Base-by-base conservation (phyloP, 1,139 yeast species). In the Yamadazyma pseudoaaseri region DNA sequence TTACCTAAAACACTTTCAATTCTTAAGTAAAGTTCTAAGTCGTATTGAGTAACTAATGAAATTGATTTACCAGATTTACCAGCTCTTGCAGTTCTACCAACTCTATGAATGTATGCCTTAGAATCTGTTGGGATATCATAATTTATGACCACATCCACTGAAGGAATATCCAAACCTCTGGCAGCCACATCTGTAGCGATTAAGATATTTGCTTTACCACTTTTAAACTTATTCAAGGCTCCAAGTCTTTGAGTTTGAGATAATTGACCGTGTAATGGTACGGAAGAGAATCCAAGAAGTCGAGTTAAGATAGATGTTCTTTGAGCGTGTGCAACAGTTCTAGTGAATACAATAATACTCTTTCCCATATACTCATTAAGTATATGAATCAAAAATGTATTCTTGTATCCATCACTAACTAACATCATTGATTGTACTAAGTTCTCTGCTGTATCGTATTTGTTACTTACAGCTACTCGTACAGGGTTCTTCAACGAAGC, bases 131-230 rank as follows among this genome's bases (percentile, higher is more conserved):
- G 99, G 20, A 92, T 89, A 55, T 90, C 96, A 55, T 87, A 92
- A 60, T 92, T 92, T 41, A 92, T 73, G 31, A 92, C 98, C 35
- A 86, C 72, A 58, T 92, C 98, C 27, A 92, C 98, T 16, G 84
- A 73, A 5, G 98, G 98, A 42, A 92, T 92, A 73, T 92, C 98
- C 45, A 92, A 74, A 39, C 98, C 98, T 65, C 98, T 79, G 2
- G 98, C 96, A 8, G 97, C 98, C 28, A 92, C 98, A 63, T 92
- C 97, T 1, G 98, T 92, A 8, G 98, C 98, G 6, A 92, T 89
- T 33, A 92, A 66, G 37, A 94, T 89, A 41, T 78, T 77, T 45
- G 89, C 76, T 29, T 77, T 75, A 4, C 97, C 96, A 1, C 94
- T 73, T 54, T 90, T 87, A 70, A 92, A 92, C 55, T 90, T 84